Evolutionary conservation across 805 yeast species (phyloP).

Genomic region (Candida pseudofarinosa): DNA sequence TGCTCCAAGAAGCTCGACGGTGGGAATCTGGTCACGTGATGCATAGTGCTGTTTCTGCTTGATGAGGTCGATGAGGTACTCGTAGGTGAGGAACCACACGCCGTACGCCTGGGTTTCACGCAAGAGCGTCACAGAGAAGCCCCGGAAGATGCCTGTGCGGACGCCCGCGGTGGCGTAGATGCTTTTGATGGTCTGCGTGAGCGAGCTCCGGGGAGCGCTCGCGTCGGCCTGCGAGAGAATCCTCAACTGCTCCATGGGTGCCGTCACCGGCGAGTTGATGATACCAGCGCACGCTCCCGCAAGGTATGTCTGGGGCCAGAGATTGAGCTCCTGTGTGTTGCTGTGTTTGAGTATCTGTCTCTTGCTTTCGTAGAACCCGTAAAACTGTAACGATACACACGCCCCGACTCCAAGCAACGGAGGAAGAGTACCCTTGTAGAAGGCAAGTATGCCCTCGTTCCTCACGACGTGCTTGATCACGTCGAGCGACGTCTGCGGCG

Average conservation of each 20-base stretch:
- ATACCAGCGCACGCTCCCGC: constrained; percentile 67
- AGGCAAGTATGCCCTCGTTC: constrained; percentile 41
- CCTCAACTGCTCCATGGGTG: constrained; percentile 66
- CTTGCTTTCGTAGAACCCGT: constrained; percentile 67
- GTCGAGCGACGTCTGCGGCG: constrained; percentile 25
- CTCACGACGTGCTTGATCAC: constrained; percentile 33
- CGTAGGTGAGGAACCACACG: constrained; percentile 68
- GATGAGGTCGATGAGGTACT: constrained; percentile 44
- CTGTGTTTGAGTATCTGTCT: constrained; percentile 44
- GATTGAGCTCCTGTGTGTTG: constrained; percentile 33
- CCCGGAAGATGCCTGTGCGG: constrained; percentile 49
- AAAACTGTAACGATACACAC: constrained; percentile 66
- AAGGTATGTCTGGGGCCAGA: constrained; percentile 54
- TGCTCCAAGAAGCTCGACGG: constrained; percentile 50
- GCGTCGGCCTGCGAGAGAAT: constrained; percentile 54
- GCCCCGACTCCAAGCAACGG: constrained; percentile 49
- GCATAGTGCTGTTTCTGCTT: constrained; percentile 29
- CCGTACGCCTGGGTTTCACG: constrained; percentile 74
- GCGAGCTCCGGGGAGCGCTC: constrained; percentile 13
- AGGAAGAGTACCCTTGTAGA: constrained; percentile 43
- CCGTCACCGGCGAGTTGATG: constrained; percentile 58
- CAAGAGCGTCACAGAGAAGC: constrained; percentile 47
- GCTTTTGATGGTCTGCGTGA: constrained; percentile 34
- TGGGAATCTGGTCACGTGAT: constrained; percentile 45
- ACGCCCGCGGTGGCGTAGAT: constrained; percentile 44